These are phyloP conservation scores for Blastobotrys peoriensis DNA, from an alignment of 805 yeast species.

Conservation along the genomic window DNA sequence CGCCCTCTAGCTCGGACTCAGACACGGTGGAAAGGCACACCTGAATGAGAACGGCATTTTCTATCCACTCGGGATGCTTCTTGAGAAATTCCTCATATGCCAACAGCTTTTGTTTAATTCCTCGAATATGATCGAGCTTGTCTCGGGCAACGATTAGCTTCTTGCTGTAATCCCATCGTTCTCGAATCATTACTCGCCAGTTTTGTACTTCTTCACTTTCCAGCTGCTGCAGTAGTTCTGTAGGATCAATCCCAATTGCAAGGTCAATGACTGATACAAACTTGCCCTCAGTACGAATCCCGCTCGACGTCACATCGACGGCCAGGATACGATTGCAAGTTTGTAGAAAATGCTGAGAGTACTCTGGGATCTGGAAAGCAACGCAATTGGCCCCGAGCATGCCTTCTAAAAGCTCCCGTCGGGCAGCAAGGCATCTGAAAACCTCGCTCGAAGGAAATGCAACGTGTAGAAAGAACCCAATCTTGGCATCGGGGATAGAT, in stretches of 20 bases:
- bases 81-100: constrained; percentile 79
- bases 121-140: constrained; percentile 80
- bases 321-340: constrained; percentile 78
- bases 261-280: constrained; percentile 31
- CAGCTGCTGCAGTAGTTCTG: constrained; percentile 49
- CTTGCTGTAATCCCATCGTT: constrained; percentile 65
- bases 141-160: constrained; percentile 80
- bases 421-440: constrained; percentile 86
- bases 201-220: constrained; percentile 25
- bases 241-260: constrained; percentile 39
- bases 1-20: constrained; percentile 61
- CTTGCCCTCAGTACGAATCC: constrained; percentile 54
- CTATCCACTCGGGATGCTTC: constrained; percentile 64
- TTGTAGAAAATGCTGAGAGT: constrained; percentile 88
- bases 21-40: constrained; percentile 60
- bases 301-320: constrained; percentile 82
- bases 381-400: constrained; percentile 83
- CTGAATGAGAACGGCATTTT: constrained; percentile 70
- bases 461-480: constrained; percentile 88
- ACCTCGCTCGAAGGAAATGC: constrained; percentile 96
- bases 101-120: constrained; percentile 76
- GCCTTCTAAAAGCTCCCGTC: constrained; percentile 71
- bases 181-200: constrained; percentile 67
- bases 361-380: constrained; percentile 88
- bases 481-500: constrained; percentile 70